Base-by-base conservation (phyloP, 2,329 filamentous ascomycete genomes). In the Curvularia verruculosa region DNA sequence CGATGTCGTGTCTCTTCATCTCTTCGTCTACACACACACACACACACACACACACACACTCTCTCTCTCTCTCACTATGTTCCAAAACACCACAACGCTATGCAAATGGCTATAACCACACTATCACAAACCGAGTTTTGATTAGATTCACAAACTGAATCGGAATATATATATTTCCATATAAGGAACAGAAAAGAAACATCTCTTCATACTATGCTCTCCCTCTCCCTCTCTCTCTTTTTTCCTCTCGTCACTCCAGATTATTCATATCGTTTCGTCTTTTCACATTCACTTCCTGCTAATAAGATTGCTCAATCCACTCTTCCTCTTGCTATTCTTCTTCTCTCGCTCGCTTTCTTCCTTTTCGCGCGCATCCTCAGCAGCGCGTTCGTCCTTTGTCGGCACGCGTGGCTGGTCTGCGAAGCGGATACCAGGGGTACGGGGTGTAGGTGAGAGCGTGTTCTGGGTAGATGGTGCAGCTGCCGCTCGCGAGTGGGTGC, bases 391-490 rank as follows among this genome's bases (percentile, higher is more conserved):
- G 53, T 75, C 73, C 49, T 74, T 75, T 1, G 71, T 74, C 45
- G 69, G 72, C 3, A 73, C 60, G 15, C 71, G 58, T 4, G 74
- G 75, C 51, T 74, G 69, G 31, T 88, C 86, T 3, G 85, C 86
- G 69, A 89, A 89, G 23, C 86, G 79, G 60, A 89, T 88, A 3
- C 85, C 85, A 37, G 83, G 81, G 58, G 82, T 79, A 21, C 69
- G 65, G 9, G 60, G 61, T 21, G 46, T 40, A 18, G 64, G 56
- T 39, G 58, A 61, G 19, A 65, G 37, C 2, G 53, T 59, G 41
- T 58, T 56, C 37, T 39, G 34, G 12, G 31, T 34, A n/a, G 31
- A 15, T 15, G 34, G 21, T 26, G 18, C 28, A 26, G 57, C 44
- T 29, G 62, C 47, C 12, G 56, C 54, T 31, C 52, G 34, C 6